Evolutionary conservation across 2,329 filamentous ascomycete genomes (phyloP).

Genomic region (Cordyceps javanica): DNA sequence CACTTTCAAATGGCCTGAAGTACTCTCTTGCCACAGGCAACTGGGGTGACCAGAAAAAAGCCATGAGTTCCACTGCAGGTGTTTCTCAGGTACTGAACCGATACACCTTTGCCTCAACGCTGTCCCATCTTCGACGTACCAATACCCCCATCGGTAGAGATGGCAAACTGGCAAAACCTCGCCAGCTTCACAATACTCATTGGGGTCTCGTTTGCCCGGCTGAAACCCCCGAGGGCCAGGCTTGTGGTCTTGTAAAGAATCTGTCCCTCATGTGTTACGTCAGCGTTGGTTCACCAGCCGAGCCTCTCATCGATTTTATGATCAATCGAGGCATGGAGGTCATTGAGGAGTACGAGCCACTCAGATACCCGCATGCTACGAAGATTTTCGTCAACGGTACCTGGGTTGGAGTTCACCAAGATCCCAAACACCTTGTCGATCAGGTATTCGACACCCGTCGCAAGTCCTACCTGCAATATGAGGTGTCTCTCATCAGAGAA

Average conservation of each 20-base stretch:
- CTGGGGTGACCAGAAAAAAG: slow-evolving; percentile 99
- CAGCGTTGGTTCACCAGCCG: slow-evolving; percentile 85
- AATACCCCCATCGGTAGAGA: slow-evolving; percentile 97
- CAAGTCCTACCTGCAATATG: slow-evolving; percentile 77
- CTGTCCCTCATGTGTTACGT: slow-evolving; percentile 97
- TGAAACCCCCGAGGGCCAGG: slow-evolving; percentile 96
- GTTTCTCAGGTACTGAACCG: slow-evolving; percentile 97
- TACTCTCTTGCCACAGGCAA: slow-evolving; percentile 97
- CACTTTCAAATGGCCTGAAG: slow-evolving; percentile 88
- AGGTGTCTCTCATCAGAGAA: slow-evolving; percentile 91
- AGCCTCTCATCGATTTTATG: slow-evolving; percentile 93
- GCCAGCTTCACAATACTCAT: slow-evolving; percentile 96
- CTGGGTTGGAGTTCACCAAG: slow-evolving; percentile 93
- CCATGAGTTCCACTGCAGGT: slow-evolving; percentile 87
- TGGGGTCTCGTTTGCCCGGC: slow-evolving; percentile 97
- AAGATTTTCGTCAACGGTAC: slow-evolving; percentile 98
- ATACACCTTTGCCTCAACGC: slow-evolving; percentile 93
- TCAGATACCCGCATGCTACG: slow-evolving; percentile 81
- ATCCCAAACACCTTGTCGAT: slow-evolving; percentile 77
- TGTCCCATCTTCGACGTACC: slow-evolving; percentile 93
- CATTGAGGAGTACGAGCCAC: slow-evolving; percentile 87
- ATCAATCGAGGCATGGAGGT: slow-evolving; percentile 93
- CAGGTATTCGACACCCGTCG: slow-evolving; percentile 73
- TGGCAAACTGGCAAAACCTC: slow-evolving; percentile 95
- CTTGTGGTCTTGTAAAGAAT: slow-evolving; percentile 97